Evolutionary conservation across 2,329 filamentous ascomycete species (phyloP).

Genomic region (Trichoderma atrobrunneum): DNA sequence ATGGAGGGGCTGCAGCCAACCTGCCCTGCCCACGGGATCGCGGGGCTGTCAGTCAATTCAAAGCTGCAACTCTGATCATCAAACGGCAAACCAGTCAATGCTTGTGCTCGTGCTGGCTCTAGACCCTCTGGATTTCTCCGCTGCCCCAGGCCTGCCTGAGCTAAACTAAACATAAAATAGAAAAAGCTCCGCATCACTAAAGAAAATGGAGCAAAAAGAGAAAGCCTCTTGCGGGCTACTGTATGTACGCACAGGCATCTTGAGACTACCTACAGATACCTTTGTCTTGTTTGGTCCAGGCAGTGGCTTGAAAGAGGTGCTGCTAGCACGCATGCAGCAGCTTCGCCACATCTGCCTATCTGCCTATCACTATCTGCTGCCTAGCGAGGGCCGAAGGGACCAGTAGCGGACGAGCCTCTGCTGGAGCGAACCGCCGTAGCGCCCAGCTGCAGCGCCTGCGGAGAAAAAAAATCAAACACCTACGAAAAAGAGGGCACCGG

Average conservation of each 20-base stretch:
- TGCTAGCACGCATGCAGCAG: conserved; percentile 12
- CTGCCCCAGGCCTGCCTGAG: background rate
- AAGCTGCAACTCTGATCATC: background rate
- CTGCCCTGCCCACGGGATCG: background rate
- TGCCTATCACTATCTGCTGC: background rate
- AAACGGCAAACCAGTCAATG: background rate
- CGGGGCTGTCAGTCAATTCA: background rate
- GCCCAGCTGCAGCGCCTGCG: conserved; percentile 5
- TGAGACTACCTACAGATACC: background rate
- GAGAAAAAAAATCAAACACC: background rate
- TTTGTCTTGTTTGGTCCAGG: background rate
- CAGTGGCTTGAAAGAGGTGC: background rate
- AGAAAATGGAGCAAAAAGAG: background rate
- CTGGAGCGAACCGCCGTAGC: background rate
- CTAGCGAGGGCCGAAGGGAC: background rate
- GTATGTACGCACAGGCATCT: background rate
- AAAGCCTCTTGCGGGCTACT: background rate
- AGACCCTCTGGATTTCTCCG: background rate
- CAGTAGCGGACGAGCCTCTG: background rate
- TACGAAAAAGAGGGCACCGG: background rate
- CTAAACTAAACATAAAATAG: conserved; percentile 8
- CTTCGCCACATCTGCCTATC: conserved; percentile 17
- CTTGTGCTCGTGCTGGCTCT: background rate
- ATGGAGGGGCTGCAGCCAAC: background rate
- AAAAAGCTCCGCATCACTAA: conserved; percentile 11